Evolutionary conservation across 2,329 filamentous ascomycete genomes (phyloP), one percentile per base, ranked within the genome.

Genomic region (Beauveria rudraprayagi): DNA sequence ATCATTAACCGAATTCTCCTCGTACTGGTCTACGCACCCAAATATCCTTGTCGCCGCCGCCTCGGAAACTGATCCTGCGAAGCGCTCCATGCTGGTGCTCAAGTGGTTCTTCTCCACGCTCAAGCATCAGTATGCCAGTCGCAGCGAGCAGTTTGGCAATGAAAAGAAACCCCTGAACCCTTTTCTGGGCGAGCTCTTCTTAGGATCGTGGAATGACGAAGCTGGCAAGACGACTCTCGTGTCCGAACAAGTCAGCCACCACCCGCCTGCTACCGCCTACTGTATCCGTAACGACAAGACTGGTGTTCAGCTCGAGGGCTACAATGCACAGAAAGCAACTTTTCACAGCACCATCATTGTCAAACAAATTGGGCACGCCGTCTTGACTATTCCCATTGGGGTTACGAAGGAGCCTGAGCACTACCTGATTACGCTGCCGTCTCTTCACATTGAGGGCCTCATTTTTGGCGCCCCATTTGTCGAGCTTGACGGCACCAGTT

Each of bases 111-210:
- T 97, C 60, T 92, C 87, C 70, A 96, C 92, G 3, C 80, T 97
- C 57, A 96, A 94, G 78, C 91, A 95, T 75, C 91, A 96, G 72
- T 86, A 87, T 69, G 83, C 84, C 62, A 85, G 80, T 69, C 81
- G 83, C 62, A 95, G 90, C 71, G 92, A 97, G 67, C 78, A 86
- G 68, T 86, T 82, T 65, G 92, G 91, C 55, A 94, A 91, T 70
- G 93, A 97, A 80, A 97, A 97, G 85, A 99, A 97, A 80, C 93
- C 93, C 2, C 78, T 99, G 63, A 97, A 99, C 71, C 94, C 94
- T 0, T 97, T 99, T 77, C 77, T 99, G 41, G 93, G 93, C 61
- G 93, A 99, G 78, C 83, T 97, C 40, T 97, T 97, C 76, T 76
- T 97, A 30, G 94, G 93, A 26, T 89, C 87, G 69, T 99, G 94